Percentiles rank a stretch among this genome's conserved stretches.
phyloP scores from a whole-genome alignment of 1,139 yeast genomes.

The Saccharomycopsis hybrid region DNA sequence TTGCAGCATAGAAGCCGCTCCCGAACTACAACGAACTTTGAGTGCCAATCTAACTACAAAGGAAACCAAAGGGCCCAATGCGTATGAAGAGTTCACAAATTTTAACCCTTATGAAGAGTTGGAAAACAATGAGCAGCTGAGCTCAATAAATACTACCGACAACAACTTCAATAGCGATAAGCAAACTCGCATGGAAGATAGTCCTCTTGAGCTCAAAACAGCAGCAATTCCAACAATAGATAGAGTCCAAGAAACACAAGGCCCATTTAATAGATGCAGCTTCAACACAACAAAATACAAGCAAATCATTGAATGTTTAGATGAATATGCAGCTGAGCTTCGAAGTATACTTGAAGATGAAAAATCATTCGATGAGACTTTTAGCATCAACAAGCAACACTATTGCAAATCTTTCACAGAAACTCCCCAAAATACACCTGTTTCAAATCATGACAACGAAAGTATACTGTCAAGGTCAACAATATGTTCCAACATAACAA shows the following conservation, averaged over 20 bases:
- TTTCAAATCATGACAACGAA: neutral
- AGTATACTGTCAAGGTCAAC: constrained; percentile 1
- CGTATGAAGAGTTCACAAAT: neutral
- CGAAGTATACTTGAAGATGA: neutral
- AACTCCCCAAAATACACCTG: neutral
- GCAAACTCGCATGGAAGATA: neutral
- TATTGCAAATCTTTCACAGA: neutral
- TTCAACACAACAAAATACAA: constrained; percentile 12
- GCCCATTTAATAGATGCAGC: constrained; percentile 5
- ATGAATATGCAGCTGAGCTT: constrained; percentile 13
- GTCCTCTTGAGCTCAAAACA: neutral
- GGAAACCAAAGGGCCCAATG: too few species aligned
- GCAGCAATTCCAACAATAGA: neutral
- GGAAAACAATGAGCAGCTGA: neutral
- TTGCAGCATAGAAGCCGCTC: too few species aligned
- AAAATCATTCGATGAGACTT: neutral
- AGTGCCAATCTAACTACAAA: too few species aligned
- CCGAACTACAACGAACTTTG: too few species aligned
- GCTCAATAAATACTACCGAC: neutral
- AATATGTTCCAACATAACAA: neutral
- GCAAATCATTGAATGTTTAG: constrained; percentile 15
- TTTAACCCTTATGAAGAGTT: neutral
- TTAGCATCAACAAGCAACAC: neutral
- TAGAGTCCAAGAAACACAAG: neutral
- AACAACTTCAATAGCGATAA: neutral